Conservation (phyloP, 208 protist genomes). For the Leishmania arabica region DNA sequence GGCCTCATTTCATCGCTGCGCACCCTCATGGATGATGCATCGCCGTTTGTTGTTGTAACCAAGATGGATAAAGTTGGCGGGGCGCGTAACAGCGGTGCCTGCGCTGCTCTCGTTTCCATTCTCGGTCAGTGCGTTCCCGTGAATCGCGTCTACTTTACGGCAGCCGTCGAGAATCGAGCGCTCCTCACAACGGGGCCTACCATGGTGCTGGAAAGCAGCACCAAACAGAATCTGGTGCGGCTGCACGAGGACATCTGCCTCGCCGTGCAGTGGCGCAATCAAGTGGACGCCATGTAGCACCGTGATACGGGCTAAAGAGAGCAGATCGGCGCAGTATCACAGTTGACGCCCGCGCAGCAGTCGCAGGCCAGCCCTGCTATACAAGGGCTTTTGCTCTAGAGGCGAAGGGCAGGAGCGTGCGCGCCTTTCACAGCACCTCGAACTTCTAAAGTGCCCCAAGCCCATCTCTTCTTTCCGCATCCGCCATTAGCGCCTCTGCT, state of each 20-base stretch:
- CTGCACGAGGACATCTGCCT: constrained; percentile 74
- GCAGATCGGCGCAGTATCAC: not conserved
- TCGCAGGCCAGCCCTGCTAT: no score
- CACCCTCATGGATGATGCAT: constrained; percentile 53
- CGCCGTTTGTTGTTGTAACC: constrained; percentile 73
- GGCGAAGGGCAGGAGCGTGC: not conserved
- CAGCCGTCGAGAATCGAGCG: constrained; percentile 47
- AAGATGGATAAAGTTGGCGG: constrained; percentile 88
- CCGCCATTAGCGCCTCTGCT: not conserved
- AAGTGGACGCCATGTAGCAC: constrained; percentile 37
- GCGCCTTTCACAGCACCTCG: not conserved
- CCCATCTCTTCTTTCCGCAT: not conserved
- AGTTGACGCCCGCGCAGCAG: not conserved
- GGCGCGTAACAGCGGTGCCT: constrained; percentile 37
- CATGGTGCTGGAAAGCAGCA: constrained; percentile 51
- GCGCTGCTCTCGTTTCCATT: constrained; percentile 39
- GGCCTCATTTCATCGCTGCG: constrained; percentile 49
- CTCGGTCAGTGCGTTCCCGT: constrained; percentile 66
- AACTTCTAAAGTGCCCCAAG: not conserved
- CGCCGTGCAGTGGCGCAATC: constrained; percentile 57
- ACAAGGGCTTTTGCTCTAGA: not conserved
- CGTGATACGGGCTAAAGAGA: not conserved
- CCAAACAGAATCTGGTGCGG: constrained; percentile 50
- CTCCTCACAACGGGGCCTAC: constrained; percentile 28
- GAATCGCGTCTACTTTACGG: constrained; percentile 79